phyloP scores from a whole-genome alignment of 768 basidiomycete genomes.

The Boletus pseudo-olivaceus region DNA sequence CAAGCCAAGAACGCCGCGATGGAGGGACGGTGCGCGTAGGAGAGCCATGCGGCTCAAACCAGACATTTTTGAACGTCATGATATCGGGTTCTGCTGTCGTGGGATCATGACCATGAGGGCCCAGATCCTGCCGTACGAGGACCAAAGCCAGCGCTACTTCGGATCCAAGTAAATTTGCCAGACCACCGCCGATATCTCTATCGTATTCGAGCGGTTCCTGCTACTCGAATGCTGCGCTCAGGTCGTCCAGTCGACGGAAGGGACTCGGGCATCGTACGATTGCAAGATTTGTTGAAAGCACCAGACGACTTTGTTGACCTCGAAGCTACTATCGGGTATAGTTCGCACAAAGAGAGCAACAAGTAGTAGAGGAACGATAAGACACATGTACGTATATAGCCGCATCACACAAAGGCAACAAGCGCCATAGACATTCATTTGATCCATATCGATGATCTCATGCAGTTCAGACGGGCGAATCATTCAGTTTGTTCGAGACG shows the following conservation, averaged over 20 bases:
- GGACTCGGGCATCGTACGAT: slow-evolving; percentile 47
- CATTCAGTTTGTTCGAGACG: not conserved
- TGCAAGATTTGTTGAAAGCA: slow-evolving; percentile 66
- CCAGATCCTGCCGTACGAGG: slow-evolving; percentile 55
- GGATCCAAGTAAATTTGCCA: slow-evolving; percentile 63
- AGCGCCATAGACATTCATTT: not conserved
- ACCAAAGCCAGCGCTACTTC: slow-evolving; percentile 30
- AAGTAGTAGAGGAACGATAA: not conserved
- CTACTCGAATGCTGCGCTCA: slow-evolving; percentile 91
- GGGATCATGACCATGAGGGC: slow-evolving; percentile 75
- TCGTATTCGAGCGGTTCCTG: slow-evolving; percentile 78
- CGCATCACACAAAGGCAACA: not conserved
- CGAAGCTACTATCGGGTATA: slow-evolving; percentile 50
- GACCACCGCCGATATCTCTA: slow-evolving; percentile 64
- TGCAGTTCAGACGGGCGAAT: not conserved
- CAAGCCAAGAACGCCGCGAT: slow-evolving; percentile 39
- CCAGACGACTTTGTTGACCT: slow-evolving; percentile 81
- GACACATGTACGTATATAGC: not conserved
- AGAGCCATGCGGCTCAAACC: slow-evolving; percentile 73
- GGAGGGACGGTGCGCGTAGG: slow-evolving; percentile 57
- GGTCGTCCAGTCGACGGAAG: slow-evolving; percentile 72
- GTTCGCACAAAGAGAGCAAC: not conserved
- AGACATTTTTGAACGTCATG: slow-evolving; percentile 72
- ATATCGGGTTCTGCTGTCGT: slow-evolving; percentile 77
- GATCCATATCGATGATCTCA: not conserved